Evolutionary conservation across 225 moss, liverwort and hornwort genomes (phyloP).

Genomic region (Polytrichum formosum): DNA sequence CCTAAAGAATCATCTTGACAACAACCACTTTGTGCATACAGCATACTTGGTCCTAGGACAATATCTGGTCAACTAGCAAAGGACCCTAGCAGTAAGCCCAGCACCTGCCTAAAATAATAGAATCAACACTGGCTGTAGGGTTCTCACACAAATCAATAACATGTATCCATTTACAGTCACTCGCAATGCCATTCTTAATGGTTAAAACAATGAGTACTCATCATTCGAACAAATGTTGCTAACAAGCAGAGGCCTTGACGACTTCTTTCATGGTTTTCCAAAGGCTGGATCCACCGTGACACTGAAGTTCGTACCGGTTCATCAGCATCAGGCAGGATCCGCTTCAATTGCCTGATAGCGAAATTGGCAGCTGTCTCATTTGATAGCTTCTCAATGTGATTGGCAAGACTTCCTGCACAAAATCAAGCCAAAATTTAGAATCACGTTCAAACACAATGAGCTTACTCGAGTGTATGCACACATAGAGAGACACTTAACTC

Average conservation of each 20-base stretch:
- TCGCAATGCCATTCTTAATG: too few relatives aligned
- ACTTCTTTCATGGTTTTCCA: too few relatives aligned
- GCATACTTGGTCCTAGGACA: too few relatives aligned
- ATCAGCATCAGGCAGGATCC: constrained; percentile 81
- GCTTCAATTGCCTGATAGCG: constrained; percentile 89
- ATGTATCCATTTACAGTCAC: too few relatives aligned
- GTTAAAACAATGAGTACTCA: too few relatives aligned
- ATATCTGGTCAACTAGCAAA: not conserved
- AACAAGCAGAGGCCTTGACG: too few relatives aligned
- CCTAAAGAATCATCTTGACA: not conserved
- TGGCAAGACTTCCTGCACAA: constrained; percentile 80
- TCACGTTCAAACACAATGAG: too few relatives aligned
- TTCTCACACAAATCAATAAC: not conserved
- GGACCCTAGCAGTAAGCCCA: not conserved
- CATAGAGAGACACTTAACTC: too few relatives aligned
- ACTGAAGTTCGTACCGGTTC: constrained; percentile 64
- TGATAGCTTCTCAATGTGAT: constrained; percentile 84
- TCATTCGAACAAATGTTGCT: too few relatives aligned
- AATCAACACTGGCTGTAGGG: not conserved
- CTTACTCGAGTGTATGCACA: too few relatives aligned
- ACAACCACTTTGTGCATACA: not conserved
- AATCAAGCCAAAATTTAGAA: not conserved
- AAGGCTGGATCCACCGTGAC: too few relatives aligned
- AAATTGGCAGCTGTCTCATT: constrained; percentile 85
- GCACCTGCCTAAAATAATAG: not conserved